phyloP scores from a whole-genome alignment of 768 basidiomycete genomes.

The Xerocomus spinulosus region DNA sequence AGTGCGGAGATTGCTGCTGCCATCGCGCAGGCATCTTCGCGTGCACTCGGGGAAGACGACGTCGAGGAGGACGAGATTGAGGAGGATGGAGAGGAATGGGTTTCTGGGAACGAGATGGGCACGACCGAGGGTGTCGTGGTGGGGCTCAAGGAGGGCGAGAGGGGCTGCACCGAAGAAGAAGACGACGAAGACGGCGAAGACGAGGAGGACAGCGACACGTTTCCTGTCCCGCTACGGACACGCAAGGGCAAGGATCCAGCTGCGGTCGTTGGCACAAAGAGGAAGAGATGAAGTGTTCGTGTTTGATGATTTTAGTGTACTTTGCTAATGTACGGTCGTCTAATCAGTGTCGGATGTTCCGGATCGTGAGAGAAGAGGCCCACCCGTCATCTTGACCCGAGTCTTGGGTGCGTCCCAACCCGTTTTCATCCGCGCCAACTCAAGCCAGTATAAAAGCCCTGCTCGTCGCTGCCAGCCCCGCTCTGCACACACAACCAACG shows the following conservation, averaged over 20 bases:
- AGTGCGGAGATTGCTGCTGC: slow-evolving; percentile 78
- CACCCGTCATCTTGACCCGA: background rate
- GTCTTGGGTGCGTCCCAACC: slow-evolving; percentile 1
- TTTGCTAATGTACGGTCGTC: slow-evolving; percentile 14
- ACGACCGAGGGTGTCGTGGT: slow-evolving; percentile 49
- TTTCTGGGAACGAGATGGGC: slow-evolving; percentile 48
- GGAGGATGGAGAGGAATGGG: slow-evolving; percentile 38
- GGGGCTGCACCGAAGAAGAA: slow-evolving; percentile 49
- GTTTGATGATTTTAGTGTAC: slow-evolving; percentile 9
- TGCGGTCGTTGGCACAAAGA: slow-evolving; percentile 48
- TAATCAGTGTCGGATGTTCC: slow-evolving; percentile 25
- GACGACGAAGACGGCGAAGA: slow-evolving; percentile 73
- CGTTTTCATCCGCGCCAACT: slow-evolving; percentile 19
- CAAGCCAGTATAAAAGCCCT: slow-evolving; percentile 7
- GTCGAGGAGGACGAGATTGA: slow-evolving; percentile 35
- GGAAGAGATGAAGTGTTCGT: slow-evolving; percentile 50
- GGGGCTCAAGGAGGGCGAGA: slow-evolving; percentile 46
- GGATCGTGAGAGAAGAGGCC: slow-evolving; percentile 22
- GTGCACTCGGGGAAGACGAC: slow-evolving; percentile 54
- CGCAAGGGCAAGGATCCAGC: slow-evolving; percentile 57
- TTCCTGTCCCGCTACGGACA: slow-evolving; percentile 66
- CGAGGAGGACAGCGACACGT: slow-evolving; percentile 66
- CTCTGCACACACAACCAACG: slow-evolving; percentile 3
- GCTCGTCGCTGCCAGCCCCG: background rate
- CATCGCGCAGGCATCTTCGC: slow-evolving; percentile 68